Percentiles rank a stretch among this genome's conserved stretches.
phyloP scores from a whole-genome alignment of 1,284 basidiomycete genomes.

The Tylopilus sp. region DNA sequence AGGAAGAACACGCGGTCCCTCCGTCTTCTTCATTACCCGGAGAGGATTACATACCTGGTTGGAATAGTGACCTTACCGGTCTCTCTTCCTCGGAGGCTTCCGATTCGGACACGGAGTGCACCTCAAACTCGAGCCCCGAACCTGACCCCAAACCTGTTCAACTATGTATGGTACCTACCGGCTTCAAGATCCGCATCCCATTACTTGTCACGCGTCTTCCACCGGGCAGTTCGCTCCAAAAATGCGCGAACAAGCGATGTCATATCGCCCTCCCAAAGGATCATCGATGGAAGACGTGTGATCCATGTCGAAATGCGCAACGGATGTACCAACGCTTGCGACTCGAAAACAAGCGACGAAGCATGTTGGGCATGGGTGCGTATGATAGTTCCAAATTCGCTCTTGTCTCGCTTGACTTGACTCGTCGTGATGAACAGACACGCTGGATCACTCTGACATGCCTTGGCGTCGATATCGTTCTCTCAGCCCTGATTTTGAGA shows the following conservation, averaged over 20 bases:
- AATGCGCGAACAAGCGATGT: conserved; percentile 39
- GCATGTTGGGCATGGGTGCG: conserved; percentile 21
- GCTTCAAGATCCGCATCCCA: conserved; percentile 37
- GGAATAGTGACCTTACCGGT: conserved; percentile 46
- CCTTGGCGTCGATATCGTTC: conserved; percentile 12
- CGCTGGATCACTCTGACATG: neutral
- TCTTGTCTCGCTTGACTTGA: neutral
- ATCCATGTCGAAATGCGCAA: conserved; percentile 45
- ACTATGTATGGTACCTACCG: neutral
- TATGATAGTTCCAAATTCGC: neutral
- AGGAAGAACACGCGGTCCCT: neutral
- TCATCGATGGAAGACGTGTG: conserved; percentile 50
- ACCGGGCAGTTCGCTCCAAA: conserved; percentile 10
- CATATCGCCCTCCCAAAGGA: conserved; percentile 35
- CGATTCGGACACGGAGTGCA: conserved; percentile 16
- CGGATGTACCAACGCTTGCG: conserved; percentile 39
- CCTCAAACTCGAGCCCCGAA: neutral
- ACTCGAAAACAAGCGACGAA: conserved; percentile 14
- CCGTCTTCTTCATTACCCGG: conserved; percentile 3
- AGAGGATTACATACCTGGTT: conserved; percentile 24
- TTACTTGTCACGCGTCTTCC: conserved; percentile 29
- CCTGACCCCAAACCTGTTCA: neutral
- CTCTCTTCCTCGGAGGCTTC: conserved; percentile 22
- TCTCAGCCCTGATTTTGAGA: conserved; percentile 10
- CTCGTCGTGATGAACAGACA: conserved; percentile 16